Conservation (phyloP, 805 yeast species). For the Spathaspora arborariae region DNA sequence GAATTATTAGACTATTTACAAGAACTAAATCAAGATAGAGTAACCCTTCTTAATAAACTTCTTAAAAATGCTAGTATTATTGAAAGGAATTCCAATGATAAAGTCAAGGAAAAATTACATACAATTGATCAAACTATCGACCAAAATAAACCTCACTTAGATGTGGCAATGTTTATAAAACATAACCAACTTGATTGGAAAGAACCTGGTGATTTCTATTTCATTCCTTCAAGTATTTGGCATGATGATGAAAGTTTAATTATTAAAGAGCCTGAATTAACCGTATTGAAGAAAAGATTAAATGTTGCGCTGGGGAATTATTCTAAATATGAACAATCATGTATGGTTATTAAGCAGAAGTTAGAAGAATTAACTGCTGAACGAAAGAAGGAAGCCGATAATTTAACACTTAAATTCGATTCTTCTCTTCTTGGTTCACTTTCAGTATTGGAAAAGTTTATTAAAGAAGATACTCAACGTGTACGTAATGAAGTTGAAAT, state of each 20-base stretch:
- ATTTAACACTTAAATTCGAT: slow-evolving; percentile 50
- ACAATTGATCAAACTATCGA: slow-evolving; percentile 52
- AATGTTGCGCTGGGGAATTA: slow-evolving; percentile 37
- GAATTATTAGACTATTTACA: slow-evolving; percentile 83
- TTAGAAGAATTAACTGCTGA: slow-evolving; percentile 41
- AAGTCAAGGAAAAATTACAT: slow-evolving; percentile 48
- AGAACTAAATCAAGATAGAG: slow-evolving; percentile 76
- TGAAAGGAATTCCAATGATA: slow-evolving; percentile 49
- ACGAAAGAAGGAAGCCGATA: slow-evolving; percentile 30
- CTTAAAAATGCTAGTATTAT: slow-evolving; percentile 57
- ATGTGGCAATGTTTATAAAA: slow-evolving; percentile 86
- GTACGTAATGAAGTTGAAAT: slow-evolving; percentile 81
- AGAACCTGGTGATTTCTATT: slow-evolving; percentile 83
- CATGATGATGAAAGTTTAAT: slow-evolving; percentile 86
- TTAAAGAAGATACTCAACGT: slow-evolving; percentile 69
- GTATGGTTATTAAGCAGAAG: slow-evolving; percentile 48
- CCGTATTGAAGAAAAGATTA: slow-evolving; percentile 51
- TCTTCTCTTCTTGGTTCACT: slow-evolving; percentile 52
- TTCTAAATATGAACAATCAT: slow-evolving; percentile 34
- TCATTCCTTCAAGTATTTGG: slow-evolving; percentile 90
- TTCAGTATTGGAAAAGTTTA: slow-evolving; percentile 53
- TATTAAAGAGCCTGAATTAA: slow-evolving; percentile 52
- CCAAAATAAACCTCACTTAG: slow-evolving; percentile 70
- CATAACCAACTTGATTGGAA: slow-evolving; percentile 76
- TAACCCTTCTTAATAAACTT: slow-evolving; percentile 63